Conservation (phyloP, 148 eudicot species). For the Limonium bicolor region DNA sequence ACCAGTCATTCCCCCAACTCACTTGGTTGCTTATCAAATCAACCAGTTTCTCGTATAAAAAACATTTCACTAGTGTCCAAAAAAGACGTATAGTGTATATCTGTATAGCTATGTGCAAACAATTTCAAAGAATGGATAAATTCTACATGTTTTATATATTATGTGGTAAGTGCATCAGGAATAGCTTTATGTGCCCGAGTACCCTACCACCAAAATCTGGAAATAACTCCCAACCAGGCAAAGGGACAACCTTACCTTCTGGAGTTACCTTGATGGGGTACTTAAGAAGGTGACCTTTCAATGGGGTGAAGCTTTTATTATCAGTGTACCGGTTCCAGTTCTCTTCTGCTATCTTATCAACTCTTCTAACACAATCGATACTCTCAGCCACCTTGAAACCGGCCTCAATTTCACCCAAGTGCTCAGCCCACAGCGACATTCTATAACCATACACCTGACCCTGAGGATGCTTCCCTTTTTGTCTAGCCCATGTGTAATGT, state of each 20-base stretch:
- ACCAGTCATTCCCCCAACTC: too few relatives aligned
- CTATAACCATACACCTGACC: conserved; percentile 93
- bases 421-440: conserved; percentile 95
- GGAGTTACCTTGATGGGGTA: conserved; percentile 87
- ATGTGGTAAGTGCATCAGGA: too few relatives aligned
- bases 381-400: conserved; percentile 56
- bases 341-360: conserved; percentile 42
- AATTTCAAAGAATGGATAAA: too few relatives aligned
- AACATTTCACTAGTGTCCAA: too few relatives aligned
- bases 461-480: conserved; percentile 36
- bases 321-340: conserved; percentile 80
- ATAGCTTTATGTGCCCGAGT: too few relatives aligned
- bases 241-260: conserved; percentile 61
- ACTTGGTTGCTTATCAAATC: too few relatives aligned
- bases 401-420: conserved; percentile 53
- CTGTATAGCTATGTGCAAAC: too few relatives aligned
- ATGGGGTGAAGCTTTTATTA: conserved; percentile 43
- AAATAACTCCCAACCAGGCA: conserved; percentile 59
- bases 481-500: conserved; percentile 71
- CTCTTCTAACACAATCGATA: conserved; percentile 61
- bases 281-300: conserved; percentile 69
- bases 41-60: too few relatives aligned
- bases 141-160: too few relatives aligned
- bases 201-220: conserved; percentile 86
- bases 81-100: too few relatives aligned